Evolutionary conservation across 805 yeast genomes (phyloP), one percentile per base, ranked within the genome.

Genomic region (Hanseniaspora guilliermondii): DNA sequence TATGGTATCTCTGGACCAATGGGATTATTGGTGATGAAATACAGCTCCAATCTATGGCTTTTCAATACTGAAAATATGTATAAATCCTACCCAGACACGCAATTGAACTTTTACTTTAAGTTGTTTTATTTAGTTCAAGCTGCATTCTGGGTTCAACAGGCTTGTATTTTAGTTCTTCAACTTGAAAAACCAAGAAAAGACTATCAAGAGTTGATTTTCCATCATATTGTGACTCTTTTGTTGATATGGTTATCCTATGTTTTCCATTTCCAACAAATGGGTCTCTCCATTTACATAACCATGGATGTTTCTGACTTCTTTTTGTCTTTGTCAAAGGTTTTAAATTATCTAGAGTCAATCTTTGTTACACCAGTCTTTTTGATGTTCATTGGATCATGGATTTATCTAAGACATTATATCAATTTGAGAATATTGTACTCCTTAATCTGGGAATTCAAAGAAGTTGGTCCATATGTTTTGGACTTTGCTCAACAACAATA

Each of bases 191-290:
- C 96, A 56, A 78, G 99, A 68, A 89, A 88, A 69, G 99, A 93
- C 68, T 89, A 82, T 70, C 73, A 81, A 61, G 98, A 93, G 69
- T 76, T 93, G 57, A 86, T 91, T 39, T 81, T 87, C 68, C 99
- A 93, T 69, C 99, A 93, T 67, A 77, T 93, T 58, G 81, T 93
- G 59, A 93, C 99, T 25, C 80, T 93, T 66, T 78, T 87, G 4
- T 77, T 93, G 61, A 88, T 93, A 62, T 83, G 84, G 79, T 74
- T 78, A 53, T 86, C 96, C 11, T 91, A 93, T 68, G 79, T 89
- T 60, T 93, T 93, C 76, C 96, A 93, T 69, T 93, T 88, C 74
- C 87, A 96, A 16, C 87, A 94, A 81, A 91, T 93, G 77, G 99
- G 99, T 6, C 68, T 93, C 36, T 85, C 84, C 17, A 78, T 93